Percentiles rank a stretch among this genome's conserved stretches.
phyloP scores from a whole-genome alignment of 2,329 filamentous ascomycete species.

The Hymenoscyphus salicellus region DNA sequence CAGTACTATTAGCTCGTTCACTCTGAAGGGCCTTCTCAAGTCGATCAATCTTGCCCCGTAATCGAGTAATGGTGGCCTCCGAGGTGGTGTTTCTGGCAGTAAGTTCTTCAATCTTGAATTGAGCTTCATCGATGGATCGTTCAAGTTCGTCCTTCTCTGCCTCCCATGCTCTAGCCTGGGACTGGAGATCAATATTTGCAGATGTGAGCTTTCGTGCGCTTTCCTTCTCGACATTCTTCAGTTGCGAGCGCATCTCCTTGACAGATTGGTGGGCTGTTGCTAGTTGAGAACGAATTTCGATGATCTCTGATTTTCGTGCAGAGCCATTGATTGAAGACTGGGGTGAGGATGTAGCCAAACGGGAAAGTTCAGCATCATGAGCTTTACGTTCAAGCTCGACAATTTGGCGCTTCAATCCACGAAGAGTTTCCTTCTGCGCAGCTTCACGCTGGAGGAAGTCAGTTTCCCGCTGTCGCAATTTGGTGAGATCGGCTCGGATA shows the following conservation, averaged over 20 bases:
- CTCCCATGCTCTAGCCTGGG: constrained; percentile 41
- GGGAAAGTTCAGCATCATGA: constrained; percentile 60
- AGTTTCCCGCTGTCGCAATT: constrained; percentile 62
- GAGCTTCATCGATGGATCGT: constrained; percentile 46
- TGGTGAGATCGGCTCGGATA: constrained; percentile 60
- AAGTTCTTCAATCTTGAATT: constrained; percentile 44
- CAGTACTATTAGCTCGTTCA: constrained; percentile 52
- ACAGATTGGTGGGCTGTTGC: constrained; percentile 57
- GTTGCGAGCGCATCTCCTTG: constrained; percentile 51
- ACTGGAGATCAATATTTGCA: constrained; percentile 51
- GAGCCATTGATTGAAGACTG: constrained; percentile 50
- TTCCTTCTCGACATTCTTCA: constrained; percentile 47
- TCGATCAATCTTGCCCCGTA: constrained; percentile 47
- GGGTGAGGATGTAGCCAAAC: constrained; percentile 45
- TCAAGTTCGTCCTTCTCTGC: constrained; percentile 34
- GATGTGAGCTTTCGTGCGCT: constrained; percentile 40
- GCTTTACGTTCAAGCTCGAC: constrained; percentile 65
- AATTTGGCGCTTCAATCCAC: constrained; percentile 62
- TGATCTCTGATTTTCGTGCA: constrained; percentile 54
- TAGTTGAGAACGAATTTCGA: constrained; percentile 59
- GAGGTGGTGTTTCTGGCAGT: constrained; percentile 39
- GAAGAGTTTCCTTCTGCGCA: constrained; percentile 59
- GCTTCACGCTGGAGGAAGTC: constrained; percentile 64
- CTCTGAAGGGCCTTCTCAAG: constrained; percentile 49
- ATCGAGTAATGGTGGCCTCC: constrained; percentile 46